Base-by-base conservation (phyloP, 2,329 filamentous ascomycete species). In the Orbilia brochopaga region DNA sequence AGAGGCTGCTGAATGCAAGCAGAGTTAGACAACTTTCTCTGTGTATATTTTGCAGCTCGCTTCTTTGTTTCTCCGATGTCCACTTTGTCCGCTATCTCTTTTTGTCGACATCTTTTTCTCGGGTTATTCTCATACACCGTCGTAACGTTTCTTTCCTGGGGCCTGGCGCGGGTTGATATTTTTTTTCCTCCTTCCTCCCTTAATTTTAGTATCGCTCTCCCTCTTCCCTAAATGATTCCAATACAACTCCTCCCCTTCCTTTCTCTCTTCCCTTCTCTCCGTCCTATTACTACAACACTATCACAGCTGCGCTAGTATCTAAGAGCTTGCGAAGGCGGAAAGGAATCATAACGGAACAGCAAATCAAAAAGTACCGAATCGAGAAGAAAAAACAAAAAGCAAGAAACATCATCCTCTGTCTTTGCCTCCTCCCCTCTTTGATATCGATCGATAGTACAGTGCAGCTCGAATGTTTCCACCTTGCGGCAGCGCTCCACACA, bases 1-100 rank as follows among this genome's bases (percentile, higher is more conserved):
- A 50, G 83, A 91, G 96, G 88, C 91, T 76, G 90, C 92, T 76
- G 92, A 96, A 83, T 96, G 92, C 87, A 96, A 96, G 85, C 91
- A 95, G 83, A 95, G 90, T 83, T 96, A 86, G 85, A 82, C 74
- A 69, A 51, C 62, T 62, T n/a, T 50, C 56, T 60, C 73, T 62
- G 53, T 74, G 74, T 76, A 74, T 76, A 75, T 75, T 75, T 73
- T 74, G 76, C 75, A 76, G 75, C 75, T 77, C 75, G 78, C 75
- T 76, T 77, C 37, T 56, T 40, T 54, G 32, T 66, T 65, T 48
- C 57, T 51, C 69, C 53, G 64, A 69, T 52, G 30, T 21, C 17
- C 27, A 62, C 72, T 73, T 74, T 51, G 62, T 69, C 54, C 44
- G 67, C 50, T 53, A 27, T 51, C 24, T 52, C 60, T 48, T 54